phyloP scores from a whole-genome alignment of 495 filamentous ascomycete species.

The Penicillium macrosclerotiorum region DNA sequence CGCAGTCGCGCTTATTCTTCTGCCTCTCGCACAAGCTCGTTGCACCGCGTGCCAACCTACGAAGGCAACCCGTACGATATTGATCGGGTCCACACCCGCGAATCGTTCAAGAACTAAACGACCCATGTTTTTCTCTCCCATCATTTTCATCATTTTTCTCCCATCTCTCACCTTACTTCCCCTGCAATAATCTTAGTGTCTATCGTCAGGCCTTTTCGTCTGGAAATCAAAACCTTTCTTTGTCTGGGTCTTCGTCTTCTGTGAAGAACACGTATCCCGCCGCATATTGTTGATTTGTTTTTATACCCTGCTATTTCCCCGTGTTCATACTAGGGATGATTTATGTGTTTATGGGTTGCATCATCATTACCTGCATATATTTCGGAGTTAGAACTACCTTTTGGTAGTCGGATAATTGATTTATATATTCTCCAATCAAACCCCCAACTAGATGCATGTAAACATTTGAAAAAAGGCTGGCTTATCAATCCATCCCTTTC shows the following conservation, averaged over 20 bases:
- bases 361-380: slow-evolving; percentile 17
- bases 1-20: slow-evolving; percentile 34
- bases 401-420: slow-evolving; percentile 5
- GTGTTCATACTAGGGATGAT: slow-evolving; percentile 3
- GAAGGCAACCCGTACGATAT: slow-evolving; percentile 47
- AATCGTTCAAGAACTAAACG: slow-evolving; percentile 36
- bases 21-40: slow-evolving; percentile 25
- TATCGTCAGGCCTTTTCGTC: neutral
- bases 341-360: slow-evolving; percentile 16
- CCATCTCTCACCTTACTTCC: neutral
- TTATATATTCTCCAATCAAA: too few species aligned
- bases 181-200: slow-evolving; percentile 17
- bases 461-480: too few species aligned
- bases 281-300: slow-evolving; percentile 10
- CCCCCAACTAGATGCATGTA: too few species aligned
- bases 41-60: slow-evolving; percentile 31
- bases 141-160: neutral
- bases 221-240: neutral
- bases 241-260: slow-evolving; percentile 7
- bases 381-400: slow-evolving; percentile 15
- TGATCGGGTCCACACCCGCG: slow-evolving; percentile 45
- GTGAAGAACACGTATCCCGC: neutral
- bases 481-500: too few species aligned
- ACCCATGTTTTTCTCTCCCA: neutral
- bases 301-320: slow-evolving; percentile 14